phyloP scores from a whole-genome alignment of 805 yeast species.

The Sugiyamaella marilandica region DNA sequence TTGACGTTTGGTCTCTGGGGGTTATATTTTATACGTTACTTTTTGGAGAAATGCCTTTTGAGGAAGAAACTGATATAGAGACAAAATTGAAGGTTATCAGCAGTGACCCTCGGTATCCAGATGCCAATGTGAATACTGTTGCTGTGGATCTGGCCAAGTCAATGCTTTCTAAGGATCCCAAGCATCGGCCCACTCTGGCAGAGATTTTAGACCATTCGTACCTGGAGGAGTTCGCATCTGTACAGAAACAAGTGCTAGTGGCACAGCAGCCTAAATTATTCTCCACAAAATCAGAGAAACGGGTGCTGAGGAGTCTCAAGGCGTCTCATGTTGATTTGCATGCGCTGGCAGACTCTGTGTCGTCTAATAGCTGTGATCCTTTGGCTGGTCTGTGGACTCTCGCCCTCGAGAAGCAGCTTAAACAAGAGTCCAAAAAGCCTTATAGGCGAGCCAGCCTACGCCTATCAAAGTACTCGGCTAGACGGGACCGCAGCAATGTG shows the following conservation, averaged over 20 bases:
- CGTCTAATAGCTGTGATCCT: conserved; percentile 59
- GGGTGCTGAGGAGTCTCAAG: conserved; percentile 53
- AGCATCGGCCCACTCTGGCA: conserved; percentile 50
- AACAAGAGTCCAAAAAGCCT: conserved; percentile 13
- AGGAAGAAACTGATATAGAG: conserved; percentile 64
- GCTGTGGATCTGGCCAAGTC: conserved; percentile 47
- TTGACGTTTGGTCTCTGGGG: conserved; percentile 92
- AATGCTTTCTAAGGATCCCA: conserved; percentile 64
- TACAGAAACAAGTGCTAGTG: conserved; percentile 38
- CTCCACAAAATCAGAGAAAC: conserved; percentile 57
- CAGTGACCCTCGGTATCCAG: conserved; percentile 56
- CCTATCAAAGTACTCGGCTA: conserved; percentile 11
- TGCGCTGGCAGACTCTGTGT: conserved; percentile 52
- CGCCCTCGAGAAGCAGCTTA: conserved; percentile 47
- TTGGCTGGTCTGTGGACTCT: conserved; percentile 73
- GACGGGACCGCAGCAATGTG: neutral
- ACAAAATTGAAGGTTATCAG: conserved; percentile 58
- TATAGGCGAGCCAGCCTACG: conserved; percentile 13
- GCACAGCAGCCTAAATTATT: conserved; percentile 41
- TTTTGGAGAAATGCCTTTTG: conserved; percentile 88
- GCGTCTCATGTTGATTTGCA: conserved; percentile 62
- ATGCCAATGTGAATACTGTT: conserved; percentile 35
- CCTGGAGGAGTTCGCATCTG: conserved; percentile 43
- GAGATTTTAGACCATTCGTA: conserved; percentile 51
- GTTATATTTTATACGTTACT: conserved; percentile 79